Evolutionary conservation across 306 rosid species (phyloP), one percentile per base, ranked within the genome.

Genomic region (Vigna nakashimae): DNA sequence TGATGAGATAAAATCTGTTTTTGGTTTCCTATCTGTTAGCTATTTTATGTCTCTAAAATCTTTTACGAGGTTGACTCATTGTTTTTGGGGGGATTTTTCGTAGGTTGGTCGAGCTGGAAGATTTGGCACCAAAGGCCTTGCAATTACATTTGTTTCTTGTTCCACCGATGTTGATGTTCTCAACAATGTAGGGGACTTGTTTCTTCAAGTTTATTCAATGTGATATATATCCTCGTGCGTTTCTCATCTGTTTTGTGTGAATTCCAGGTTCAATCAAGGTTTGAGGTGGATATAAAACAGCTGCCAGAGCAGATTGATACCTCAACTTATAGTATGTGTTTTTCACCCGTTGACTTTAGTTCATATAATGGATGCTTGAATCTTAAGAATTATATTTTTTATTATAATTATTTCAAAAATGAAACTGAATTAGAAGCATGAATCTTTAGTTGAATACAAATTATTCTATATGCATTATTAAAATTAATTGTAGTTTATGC

Each of bases 41-140:
- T 43, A 0, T 30, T 58, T 69, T 8, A 2, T 49, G 60, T 26
- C 38, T 26, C 20, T 24, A 11, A 49, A 49, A 60, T 62, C 49
- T 26, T 17, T 12, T 36, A 13, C 9, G 12, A 9, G 64, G 9
- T 30, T 16, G 8, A 60, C 22, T 36, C 12, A 26, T 17, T 17
- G 26, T 69, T 57, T 56, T 65, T 67, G 65, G 53, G 45, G 74
- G 45, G 51, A 18, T 53, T 46, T 17, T 65, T 12, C 5, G 59
- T 84, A 96, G 99, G 99, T 96, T 49, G 99, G 99, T 8, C 90
- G 98, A 82, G 99, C 99, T 84, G 99, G 99, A 68, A 86, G 99
- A 79, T 96, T 96, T 50, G 99, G 99, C 26, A 96, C 99, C 74
- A 96, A 96, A 80, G 99, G 99, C 65, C 98, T 96, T 80, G 99